Evolutionary conservation across 106 monocot species (phyloP).

Genomic region (Allium fistulosum): DNA sequence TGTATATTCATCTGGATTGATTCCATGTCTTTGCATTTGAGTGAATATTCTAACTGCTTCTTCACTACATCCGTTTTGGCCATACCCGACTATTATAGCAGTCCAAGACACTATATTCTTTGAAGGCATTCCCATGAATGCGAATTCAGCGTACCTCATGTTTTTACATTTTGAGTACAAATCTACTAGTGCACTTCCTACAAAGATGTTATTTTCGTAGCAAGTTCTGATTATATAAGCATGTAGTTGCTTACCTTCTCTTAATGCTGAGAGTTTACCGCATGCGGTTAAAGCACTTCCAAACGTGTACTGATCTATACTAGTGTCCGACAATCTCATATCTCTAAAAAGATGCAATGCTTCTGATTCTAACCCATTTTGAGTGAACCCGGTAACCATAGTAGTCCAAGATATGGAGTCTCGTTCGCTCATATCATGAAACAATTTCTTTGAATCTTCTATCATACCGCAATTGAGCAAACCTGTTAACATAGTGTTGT

Average conservation of each 20-base stretch:
- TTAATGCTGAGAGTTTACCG: slow-evolving; percentile 41
- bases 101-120: slow-evolving; percentile 86
- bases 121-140: slow-evolving; percentile 41
- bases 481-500: slow-evolving; percentile 70
- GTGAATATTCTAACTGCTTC: slow-evolving; percentile 50
- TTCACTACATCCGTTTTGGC: slow-evolving; percentile 52
- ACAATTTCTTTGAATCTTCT: slow-evolving; percentile 51
- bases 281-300: slow-evolving; percentile 69
- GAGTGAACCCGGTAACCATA: slow-evolving; percentile 48
- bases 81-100: slow-evolving; percentile 76
- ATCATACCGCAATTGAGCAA: slow-evolving; percentile 55
- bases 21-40: slow-evolving; percentile 52
- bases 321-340: slow-evolving; percentile 39
- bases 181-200: slow-evolving; percentile 71
- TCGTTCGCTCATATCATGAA: slow-evolving; percentile 37
- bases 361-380: slow-evolving; percentile 40
- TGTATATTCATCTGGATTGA: slow-evolving; percentile 70
- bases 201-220: slow-evolving; percentile 53
- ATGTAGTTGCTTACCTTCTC: slow-evolving; percentile 55
- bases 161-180: slow-evolving; percentile 77
- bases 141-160: slow-evolving; percentile 33
- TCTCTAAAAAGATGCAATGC: slow-evolving; percentile 38
- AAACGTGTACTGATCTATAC: slow-evolving; percentile 73
- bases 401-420: slow-evolving; percentile 78
- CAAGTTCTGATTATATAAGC: slow-evolving; percentile 41